Percentiles rank a stretch among this genome's conserved stretches.
phyloP scores from a whole-genome alignment of 768 basidiomycete genomes.

The Boletales sp. region DNA sequence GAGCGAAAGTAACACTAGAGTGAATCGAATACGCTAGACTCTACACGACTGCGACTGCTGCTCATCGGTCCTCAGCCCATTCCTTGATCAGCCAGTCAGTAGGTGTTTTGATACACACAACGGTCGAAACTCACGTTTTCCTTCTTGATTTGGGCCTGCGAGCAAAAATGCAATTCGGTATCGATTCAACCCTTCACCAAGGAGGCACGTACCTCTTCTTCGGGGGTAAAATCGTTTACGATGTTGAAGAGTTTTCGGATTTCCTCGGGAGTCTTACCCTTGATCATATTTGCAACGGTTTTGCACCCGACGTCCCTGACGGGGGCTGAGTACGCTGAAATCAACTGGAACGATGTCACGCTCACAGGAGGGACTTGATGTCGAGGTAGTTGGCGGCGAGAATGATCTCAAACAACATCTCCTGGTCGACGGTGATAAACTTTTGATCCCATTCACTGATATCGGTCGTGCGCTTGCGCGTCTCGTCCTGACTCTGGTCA shows the following conservation, averaged over 20 bases:
- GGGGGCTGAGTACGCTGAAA: neutral
- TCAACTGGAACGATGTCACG: slow-evolving; percentile 5
- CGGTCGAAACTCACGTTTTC: slow-evolving; percentile 74
- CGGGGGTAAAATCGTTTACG: slow-evolving; percentile 96
- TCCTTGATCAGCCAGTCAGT: slow-evolving; percentile 47
- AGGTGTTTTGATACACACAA: neutral
- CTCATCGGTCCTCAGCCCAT: slow-evolving; percentile 91
- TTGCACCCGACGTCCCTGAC: slow-evolving; percentile 96
- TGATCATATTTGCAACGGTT: slow-evolving; percentile 99
- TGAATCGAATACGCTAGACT: slow-evolving; percentile 23
- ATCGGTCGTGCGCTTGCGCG: slow-evolving; percentile 95
- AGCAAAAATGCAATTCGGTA: slow-evolving; percentile 5
- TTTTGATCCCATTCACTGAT: slow-evolving; percentile 99
- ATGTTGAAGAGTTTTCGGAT: slow-evolving; percentile 98
- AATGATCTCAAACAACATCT: slow-evolving; percentile 99
- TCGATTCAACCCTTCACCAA: neutral
- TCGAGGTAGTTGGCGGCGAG: slow-evolving; percentile 99
- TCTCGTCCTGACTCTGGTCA: slow-evolving; percentile 84
- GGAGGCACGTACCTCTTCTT: slow-evolving; percentile 77
- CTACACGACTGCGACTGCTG: slow-evolving; percentile 14
- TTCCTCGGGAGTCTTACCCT: slow-evolving; percentile 99
- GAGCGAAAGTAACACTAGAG: slow-evolving; percentile 18
- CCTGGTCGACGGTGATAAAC: slow-evolving; percentile 98
- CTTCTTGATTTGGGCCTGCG: slow-evolving; percentile 95
- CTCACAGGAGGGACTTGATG: slow-evolving; percentile 96